Conservation (phyloP, 495 filamentous ascomycete species). For the Pyrenula aspistea region DNA sequence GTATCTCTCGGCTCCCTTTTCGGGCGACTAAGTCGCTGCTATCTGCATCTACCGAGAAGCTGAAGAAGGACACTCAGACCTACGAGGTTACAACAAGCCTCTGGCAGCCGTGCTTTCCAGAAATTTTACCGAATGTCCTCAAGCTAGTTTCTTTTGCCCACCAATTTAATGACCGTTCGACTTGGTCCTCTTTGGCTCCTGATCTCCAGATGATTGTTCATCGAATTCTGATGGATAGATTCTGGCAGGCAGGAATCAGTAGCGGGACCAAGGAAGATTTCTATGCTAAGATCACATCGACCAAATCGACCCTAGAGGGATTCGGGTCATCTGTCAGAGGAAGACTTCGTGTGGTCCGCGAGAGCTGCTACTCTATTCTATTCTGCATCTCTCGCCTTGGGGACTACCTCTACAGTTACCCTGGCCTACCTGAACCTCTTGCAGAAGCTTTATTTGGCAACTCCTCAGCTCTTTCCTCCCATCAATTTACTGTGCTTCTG, state of each 20-base stretch:
- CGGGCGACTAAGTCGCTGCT: conserved; percentile 82
- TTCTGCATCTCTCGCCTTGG: conserved; percentile 86
- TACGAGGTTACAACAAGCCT: conserved; percentile 61
- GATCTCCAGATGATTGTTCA: conserved; percentile 70
- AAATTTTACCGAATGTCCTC: conserved; percentile 76
- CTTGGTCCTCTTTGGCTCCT: conserved; percentile 67
- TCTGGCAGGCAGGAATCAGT: conserved; percentile 98
- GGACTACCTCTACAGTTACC: conserved; percentile 77
- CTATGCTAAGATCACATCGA: conserved; percentile 79
- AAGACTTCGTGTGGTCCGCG: conserved; percentile 75
- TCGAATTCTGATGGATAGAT: conserved; percentile 83
- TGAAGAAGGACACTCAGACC: conserved; percentile 53
- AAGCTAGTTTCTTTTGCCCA: conserved; percentile 85
- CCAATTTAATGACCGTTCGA: conserved; percentile 79
- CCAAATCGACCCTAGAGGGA: conserved; percentile 81
- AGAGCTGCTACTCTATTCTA: conserved; percentile 85
- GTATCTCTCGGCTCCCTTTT: conserved; percentile 55
- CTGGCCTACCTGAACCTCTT: conserved; percentile 72
- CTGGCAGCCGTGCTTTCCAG: conserved; percentile 73
- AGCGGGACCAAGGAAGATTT: conserved; percentile 91
- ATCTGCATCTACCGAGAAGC: conserved; percentile 77
- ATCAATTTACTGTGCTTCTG: conserved; percentile 83
- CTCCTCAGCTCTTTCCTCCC: conserved; percentile 72
- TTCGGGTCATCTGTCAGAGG: conserved; percentile 88
- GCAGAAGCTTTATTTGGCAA: conserved; percentile 76